phyloP scores from a whole-genome alignment of 441 rosid species.

The Omphalea diandra region DNA sequence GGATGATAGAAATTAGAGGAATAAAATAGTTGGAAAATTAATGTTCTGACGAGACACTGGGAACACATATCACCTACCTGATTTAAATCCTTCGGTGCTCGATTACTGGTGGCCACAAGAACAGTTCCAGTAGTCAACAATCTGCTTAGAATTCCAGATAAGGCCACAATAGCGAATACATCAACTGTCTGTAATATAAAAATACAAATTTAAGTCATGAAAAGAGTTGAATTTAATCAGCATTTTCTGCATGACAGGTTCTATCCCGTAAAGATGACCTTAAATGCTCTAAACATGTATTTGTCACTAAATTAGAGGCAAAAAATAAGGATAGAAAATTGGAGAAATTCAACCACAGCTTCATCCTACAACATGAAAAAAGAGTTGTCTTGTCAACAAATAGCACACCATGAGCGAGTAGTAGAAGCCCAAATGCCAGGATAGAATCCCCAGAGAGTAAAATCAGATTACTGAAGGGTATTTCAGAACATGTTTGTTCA shows the following conservation, averaged over 20 bases:
- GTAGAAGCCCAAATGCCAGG: not conserved
- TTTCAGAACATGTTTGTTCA: slow-evolving; percentile 10
- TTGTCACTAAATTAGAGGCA: not conserved
- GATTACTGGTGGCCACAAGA: slow-evolving; percentile 92
- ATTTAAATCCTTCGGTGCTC: slow-evolving; percentile 85
- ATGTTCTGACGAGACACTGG: not conserved
- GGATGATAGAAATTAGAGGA: not conserved
- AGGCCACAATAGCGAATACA: slow-evolving; percentile 95
- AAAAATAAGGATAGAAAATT: not conserved
- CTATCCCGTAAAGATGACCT: not conserved
- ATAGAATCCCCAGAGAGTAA: not conserved
- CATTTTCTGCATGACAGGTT: not conserved
- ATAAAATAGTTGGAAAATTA: not conserved
- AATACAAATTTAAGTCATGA: slow-evolving; percentile 35
- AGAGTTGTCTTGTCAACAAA: not conserved
- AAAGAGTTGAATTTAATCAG: slow-evolving; percentile 25
- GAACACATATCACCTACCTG: slow-evolving; percentile 42
- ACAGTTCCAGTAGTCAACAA: slow-evolving; percentile 81
- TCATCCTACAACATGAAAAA: slow-evolving; percentile 10
- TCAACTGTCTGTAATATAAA: slow-evolving; percentile 79
- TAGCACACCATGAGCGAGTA: not conserved
- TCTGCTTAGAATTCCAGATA: slow-evolving; percentile 97
- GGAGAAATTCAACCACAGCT: not conserved
- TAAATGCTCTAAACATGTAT: not conserved
- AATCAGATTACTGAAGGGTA: slow-evolving; percentile 3